Percentiles rank a stretch among this genome's conserved stretches.
Evolutionary conservation across 805 yeast genomes (phyloP).

Genomic region (Suhomyces emberorum): DNA sequence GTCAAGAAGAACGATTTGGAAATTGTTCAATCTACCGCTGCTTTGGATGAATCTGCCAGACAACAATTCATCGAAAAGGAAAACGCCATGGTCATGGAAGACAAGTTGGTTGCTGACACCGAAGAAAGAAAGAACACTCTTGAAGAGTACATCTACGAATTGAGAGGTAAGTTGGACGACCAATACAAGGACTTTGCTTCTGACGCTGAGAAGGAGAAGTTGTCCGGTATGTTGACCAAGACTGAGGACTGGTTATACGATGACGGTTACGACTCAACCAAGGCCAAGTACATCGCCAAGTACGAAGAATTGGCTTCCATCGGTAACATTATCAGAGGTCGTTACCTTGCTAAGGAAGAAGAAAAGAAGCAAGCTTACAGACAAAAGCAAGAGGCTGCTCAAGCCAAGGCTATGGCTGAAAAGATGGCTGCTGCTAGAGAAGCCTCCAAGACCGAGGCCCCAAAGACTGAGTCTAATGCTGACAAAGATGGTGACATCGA

Average conservation of each 20-base stretch:
- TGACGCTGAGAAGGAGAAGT: conserved; percentile 82
- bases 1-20: conserved; percentile 83
- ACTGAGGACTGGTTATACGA: conserved; percentile 99
- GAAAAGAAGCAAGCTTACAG: conserved; percentile 88
- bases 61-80: conserved; percentile 75
- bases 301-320: conserved; percentile 93
- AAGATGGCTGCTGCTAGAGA: conserved; percentile 77
- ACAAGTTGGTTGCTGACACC: conserved; percentile 96
- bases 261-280: conserved; percentile 93
- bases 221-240: conserved; percentile 67
- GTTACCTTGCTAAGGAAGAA: conserved; percentile 91
- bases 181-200: conserved; percentile 84
- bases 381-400: conserved; percentile 83
- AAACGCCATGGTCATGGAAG: conserved; percentile 79
- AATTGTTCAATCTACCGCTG: conserved; percentile 58
- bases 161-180: conserved; percentile 95
- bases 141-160: conserved; percentile 97
- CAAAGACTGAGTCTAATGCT: conserved; percentile 20
- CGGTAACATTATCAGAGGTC: conserved; percentile 94
- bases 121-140: conserved; percentile 98
- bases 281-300: conserved; percentile 96
- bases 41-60: conserved; percentile 55
- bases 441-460: conserved; percentile 31
- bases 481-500: conserved; percentile 33
- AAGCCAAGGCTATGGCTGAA: conserved; percentile 79